These are phyloP conservation scores for Edaphochlamys debaryana DNA, from an alignment of 139 green algal species.

Conservation along the genomic window DNA sequence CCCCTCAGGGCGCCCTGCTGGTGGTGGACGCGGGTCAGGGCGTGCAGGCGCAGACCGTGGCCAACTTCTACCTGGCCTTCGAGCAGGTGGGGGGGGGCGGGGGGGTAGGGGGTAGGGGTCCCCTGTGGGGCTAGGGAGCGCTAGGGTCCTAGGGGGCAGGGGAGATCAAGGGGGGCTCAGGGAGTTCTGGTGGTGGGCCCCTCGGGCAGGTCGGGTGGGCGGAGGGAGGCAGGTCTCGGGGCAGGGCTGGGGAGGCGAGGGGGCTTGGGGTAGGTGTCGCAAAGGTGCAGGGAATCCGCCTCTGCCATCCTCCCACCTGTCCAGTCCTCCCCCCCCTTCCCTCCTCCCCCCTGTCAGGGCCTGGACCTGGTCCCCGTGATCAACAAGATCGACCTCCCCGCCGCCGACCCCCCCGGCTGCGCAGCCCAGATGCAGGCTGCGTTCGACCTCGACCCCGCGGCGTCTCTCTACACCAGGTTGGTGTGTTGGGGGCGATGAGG, in stretches of 20 bases:
- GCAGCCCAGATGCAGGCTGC: slow-evolving; percentile 74
- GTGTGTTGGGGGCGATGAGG: too few species aligned
- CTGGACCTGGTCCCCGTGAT: slow-evolving; percentile 90
- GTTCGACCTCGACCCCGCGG: slow-evolving; percentile 72
- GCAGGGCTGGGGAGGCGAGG: too few species aligned
- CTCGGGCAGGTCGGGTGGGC: not conserved
- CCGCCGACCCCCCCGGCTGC: slow-evolving; percentile 79
- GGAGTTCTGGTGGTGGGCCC: too few species aligned
- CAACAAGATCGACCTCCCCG: slow-evolving; percentile 93
- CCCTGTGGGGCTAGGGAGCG: too few species aligned
- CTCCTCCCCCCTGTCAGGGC: slow-evolving; percentile 35
- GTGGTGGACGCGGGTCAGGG: slow-evolving; percentile 86
- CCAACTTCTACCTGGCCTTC: slow-evolving; percentile 94
- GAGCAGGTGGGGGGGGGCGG: slow-evolving; percentile 62
- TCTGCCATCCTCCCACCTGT: too few species aligned
- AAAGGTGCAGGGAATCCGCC: too few species aligned
- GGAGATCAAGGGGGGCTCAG: too few species aligned
- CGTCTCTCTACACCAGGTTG: too few species aligned
- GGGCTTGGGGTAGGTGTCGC: too few species aligned
- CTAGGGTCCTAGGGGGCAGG: too few species aligned
- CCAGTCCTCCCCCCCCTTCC: too few species aligned
- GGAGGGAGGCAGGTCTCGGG: not conserved
- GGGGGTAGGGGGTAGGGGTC: too few species aligned
- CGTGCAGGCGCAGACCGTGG: slow-evolving; percentile 74
- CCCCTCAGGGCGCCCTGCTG: slow-evolving; percentile 78